Evolutionary conservation across 257 asterid genomes (phyloP), one percentile per base, ranked within the genome.

Genomic region (Buddleja alternifolia): DNA sequence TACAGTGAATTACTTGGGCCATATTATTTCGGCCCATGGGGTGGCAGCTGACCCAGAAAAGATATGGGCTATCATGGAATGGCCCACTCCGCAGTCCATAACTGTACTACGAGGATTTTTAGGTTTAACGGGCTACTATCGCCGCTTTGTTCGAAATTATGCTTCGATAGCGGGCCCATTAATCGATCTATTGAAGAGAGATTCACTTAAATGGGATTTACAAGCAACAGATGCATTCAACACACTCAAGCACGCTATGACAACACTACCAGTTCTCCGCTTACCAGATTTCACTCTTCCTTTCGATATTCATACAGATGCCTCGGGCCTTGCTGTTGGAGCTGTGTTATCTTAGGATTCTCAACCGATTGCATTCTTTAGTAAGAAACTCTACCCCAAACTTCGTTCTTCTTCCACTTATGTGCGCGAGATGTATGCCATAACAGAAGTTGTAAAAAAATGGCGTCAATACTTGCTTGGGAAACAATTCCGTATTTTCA

Each of bases 401-500:
- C n/a, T 32, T 47, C 51, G 15, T 1, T 0, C 1, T 4, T 21
- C 47, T n/a, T 50, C 72, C 14, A 52, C 72, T 7, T 51, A 66
- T 9, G 16, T 29, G 3, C 34, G 34, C 2, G 34, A 29, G 5
- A 29, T 29, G 34, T 29, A 29, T 1, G 34, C 34, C 34, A n/a
- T n/a, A n/a, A n/a, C n/a, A 8, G 25, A 24, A 14, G 14, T 7
- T 0, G 34, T 69, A 4, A 10, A 60, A 3, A 44, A 56, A 44
- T 69, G 74, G 74, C 40, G 66, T 9, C 47, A 57, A 7, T 58
- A 69, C 10, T 16, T 69, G 2, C 17, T 56, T 14, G 52, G 17
- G 2, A 5, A 15, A 1, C 4, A 45, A 45, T 45, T 45, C 7
- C 17, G 19, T 6, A 45, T 45, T 0, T 45, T 10, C 7, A 45